A percentile compares a stretch with the other conserved stretches of the same genome.
phyloP scores from a whole-genome alignment of 441 rosid species.

The Populus hybrid region DNA sequence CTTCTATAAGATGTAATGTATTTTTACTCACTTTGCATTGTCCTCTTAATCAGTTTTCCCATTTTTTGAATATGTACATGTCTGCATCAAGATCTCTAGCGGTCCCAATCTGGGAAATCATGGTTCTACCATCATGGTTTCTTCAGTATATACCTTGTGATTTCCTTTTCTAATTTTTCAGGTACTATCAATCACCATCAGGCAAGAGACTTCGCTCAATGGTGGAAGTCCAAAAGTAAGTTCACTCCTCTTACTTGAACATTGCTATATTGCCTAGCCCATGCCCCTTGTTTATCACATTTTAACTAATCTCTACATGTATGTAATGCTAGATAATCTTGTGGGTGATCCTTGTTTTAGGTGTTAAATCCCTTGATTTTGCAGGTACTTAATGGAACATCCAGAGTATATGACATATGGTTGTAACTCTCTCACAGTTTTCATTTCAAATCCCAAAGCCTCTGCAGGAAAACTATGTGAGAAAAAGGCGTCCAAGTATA shows the following conservation, averaged over 20 bases:
- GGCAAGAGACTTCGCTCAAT: slow-evolving; percentile 90
- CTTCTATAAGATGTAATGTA: neutral
- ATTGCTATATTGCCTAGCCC: neutral
- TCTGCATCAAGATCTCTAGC: neutral
- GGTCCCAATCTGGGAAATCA: neutral
- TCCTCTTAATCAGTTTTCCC: neutral
- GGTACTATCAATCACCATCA: slow-evolving; percentile 80
- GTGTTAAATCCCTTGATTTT: slow-evolving; percentile 15
- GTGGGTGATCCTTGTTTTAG: neutral
- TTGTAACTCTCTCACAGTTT: slow-evolving; percentile 57
- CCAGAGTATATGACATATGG: slow-evolving; percentile 57
- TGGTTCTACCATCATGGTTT: neutral
- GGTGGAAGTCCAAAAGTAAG: slow-evolving; percentile 84
- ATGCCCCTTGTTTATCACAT: neutral
- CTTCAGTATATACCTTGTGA: neutral
- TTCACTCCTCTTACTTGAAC: neutral
- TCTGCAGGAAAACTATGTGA: slow-evolving; percentile 65
- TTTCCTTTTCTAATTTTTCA: slow-evolving; percentile 30
- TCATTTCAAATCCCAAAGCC: slow-evolving; percentile 93
- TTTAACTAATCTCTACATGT: neutral
- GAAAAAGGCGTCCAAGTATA: slow-evolving; percentile 56
- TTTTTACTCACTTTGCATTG: neutral
- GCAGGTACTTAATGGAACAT: slow-evolving; percentile 65
- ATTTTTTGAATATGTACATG: neutral
- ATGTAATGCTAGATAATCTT: neutral